phyloP scores from a whole-genome alignment of 2,329 filamentous ascomycete genomes.

The Calonectria fujianensis region DNA sequence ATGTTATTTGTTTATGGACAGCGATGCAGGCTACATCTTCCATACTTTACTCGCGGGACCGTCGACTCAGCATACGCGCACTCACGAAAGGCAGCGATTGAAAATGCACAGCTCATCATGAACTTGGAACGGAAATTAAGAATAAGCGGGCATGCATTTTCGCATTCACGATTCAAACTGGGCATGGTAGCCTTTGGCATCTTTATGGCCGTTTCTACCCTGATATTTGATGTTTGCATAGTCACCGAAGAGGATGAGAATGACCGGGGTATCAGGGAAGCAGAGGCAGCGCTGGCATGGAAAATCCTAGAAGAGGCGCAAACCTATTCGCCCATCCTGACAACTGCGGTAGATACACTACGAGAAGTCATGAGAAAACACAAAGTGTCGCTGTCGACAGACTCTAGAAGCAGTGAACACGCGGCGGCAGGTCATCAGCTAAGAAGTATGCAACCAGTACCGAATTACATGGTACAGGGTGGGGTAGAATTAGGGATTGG shows the following conservation, averaged over 20 bases:
- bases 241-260: constrained; percentile 50
- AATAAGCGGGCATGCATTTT: constrained; percentile 51
- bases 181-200: constrained; percentile 59
- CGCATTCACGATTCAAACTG: constrained; percentile 54
- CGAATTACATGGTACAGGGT: background rate
- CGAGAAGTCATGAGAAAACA: constrained; percentile 59
- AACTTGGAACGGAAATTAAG: constrained; percentile 56
- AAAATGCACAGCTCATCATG: constrained; percentile 58
- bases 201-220: constrained; percentile 59
- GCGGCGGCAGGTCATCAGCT: background rate
- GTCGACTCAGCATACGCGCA: constrained; percentile 58
- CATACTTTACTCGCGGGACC: constrained; percentile 59
- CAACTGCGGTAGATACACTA: constrained; percentile 56
- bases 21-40: constrained; percentile 60
- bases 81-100: constrained; percentile 58
- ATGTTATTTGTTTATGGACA: constrained; percentile 59
- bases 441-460: background rate
- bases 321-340: constrained; percentile 54
- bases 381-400: constrained; percentile 47
- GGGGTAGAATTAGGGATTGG: background rate
- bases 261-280: constrained; percentile 38
- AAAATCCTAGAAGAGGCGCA: constrained; percentile 57
- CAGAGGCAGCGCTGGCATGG: constrained; percentile 57
- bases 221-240: constrained; percentile 59
- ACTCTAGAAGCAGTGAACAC: background rate